Conservation (phyloP, 441 rosid species). For the Omphalea diandra region DNA sequence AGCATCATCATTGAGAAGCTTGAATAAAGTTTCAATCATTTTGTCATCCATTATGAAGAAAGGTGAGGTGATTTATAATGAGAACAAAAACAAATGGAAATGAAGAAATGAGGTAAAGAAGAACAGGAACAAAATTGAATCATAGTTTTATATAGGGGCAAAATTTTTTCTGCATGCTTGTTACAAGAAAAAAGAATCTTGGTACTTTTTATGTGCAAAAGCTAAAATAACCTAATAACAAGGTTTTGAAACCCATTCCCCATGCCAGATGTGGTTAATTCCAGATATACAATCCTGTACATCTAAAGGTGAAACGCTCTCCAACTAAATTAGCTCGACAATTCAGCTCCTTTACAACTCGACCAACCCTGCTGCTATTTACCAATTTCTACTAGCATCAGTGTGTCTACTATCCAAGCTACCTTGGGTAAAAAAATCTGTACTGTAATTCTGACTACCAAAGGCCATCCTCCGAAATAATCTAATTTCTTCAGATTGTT, state of each 20-base stretch:
- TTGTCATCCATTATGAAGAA: background rate
- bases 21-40: too few species aligned
- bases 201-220: constrained; percentile 8
- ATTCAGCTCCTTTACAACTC: constrained; percentile 15
- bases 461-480: constrained; percentile 88
- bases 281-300: constrained; percentile 13
- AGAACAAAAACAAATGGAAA: too few species aligned
- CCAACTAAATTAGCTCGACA: constrained; percentile 13
- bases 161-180: constrained; percentile 25
- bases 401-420: constrained; percentile 33
- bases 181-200: constrained; percentile 33
- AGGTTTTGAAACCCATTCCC: constrained; percentile 24
- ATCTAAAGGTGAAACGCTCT: background rate
- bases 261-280: background rate
- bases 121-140: constrained; percentile 13
- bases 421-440: constrained; percentile 55
- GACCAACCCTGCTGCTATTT: constrained; percentile 11
- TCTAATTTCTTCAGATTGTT: constrained; percentile 86
- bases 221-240: constrained; percentile 18
- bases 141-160: constrained; percentile 15
- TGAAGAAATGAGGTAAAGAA: background rate
- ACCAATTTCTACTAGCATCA: constrained; percentile 27
- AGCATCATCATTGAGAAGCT: too few species aligned
- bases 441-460: constrained; percentile 79
- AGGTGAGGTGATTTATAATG: too few species aligned